phyloP scores from a whole-genome alignment of 2,329 filamentous ascomycete species.

The Aureobasidium sp. region DNA sequence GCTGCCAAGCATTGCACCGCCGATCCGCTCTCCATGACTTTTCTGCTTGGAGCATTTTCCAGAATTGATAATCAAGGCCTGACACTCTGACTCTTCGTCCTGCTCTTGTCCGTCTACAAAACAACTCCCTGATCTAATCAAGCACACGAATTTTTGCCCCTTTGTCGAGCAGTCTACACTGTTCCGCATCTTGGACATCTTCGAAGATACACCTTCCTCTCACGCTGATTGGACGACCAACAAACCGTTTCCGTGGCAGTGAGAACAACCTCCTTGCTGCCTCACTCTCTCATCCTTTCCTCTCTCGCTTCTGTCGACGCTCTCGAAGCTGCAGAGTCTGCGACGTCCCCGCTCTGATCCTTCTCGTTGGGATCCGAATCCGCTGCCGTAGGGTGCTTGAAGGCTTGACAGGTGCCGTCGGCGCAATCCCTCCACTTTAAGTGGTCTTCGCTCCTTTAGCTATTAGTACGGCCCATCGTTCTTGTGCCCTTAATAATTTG shows the following conservation, averaged over 20 bases:
- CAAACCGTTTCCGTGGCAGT: not conserved
- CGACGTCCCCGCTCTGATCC: slow-evolving; percentile 4
- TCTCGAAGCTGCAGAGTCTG: not conserved
- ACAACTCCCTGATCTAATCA: not conserved
- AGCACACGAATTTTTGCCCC: not conserved
- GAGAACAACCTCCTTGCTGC: not conserved
- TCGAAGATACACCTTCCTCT: not conserved
- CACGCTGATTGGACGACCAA: slow-evolving; percentile 8
- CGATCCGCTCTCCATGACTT: too few relatives aligned
- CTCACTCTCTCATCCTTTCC: not conserved
- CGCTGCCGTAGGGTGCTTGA: not conserved
- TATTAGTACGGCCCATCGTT: not conserved
- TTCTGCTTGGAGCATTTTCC: not conserved
- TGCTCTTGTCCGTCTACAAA: not conserved
- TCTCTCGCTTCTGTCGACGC: not conserved
- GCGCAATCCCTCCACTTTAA: not conserved
- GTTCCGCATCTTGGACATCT: not conserved
- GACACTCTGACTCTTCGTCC: not conserved
- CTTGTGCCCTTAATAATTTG: not conserved
- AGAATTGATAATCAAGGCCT: slow-evolving; percentile 10
- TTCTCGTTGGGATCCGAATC: not conserved
- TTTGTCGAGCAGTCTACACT: not conserved
- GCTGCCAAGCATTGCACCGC: not conserved
- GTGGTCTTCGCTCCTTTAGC: slow-evolving; percentile 1
- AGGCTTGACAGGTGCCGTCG: too few relatives aligned